Percentiles rank a stretch among this genome's conserved stretches.
Evolutionary conservation across 1,284 basidiomycete species (phyloP).

Genomic region (Phaffia rhodozyma): DNA sequence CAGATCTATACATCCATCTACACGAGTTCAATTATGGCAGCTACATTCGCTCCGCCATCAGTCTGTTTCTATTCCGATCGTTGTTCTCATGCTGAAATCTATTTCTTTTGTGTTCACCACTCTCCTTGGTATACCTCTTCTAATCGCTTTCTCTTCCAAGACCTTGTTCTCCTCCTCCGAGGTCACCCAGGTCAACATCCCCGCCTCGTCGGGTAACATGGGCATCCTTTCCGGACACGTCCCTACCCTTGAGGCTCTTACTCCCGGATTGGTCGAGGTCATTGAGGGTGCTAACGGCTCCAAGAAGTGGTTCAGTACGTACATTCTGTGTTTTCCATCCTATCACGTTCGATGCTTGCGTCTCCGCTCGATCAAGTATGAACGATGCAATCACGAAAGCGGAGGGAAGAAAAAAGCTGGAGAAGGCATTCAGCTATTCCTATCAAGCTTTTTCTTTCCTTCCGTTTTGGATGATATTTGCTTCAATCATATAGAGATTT

Average conservation of each 20-base stretch:
- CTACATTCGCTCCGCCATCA: neutral
- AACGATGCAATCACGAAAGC: too few relatives aligned
- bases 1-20: neutral
- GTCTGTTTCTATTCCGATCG: neutral
- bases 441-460: neutral
- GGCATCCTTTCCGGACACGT: slow-evolving; percentile 96
- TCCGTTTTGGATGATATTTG: neutral
- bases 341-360: neutral
- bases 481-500: neutral
- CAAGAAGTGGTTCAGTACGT: slow-evolving; percentile 91
- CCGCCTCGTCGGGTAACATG: slow-evolving; percentile 93
- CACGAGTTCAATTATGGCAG: too few relatives aligned
- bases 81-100: slow-evolving; percentile 1
- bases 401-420: too few relatives aligned
- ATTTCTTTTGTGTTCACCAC: neutral
- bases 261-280: slow-evolving; percentile 85
- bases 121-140: slow-evolving; percentile 19
- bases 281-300: slow-evolving; percentile 57
- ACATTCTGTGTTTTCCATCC: neutral
- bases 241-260: slow-evolving; percentile 79
- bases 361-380: too few relatives aligned
- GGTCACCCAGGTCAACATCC: slow-evolving; percentile 85
- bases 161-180: slow-evolving; percentile 73
- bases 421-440: too few relatives aligned
- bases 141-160: slow-evolving; percentile 36